A percentile compares a stretch with the other conserved stretches of the same genome.
These are phyloP conservation scores for Hanseniaspora guilliermondii DNA, from an alignment of 805 yeast genomes.

Conservation along the genomic window DNA sequence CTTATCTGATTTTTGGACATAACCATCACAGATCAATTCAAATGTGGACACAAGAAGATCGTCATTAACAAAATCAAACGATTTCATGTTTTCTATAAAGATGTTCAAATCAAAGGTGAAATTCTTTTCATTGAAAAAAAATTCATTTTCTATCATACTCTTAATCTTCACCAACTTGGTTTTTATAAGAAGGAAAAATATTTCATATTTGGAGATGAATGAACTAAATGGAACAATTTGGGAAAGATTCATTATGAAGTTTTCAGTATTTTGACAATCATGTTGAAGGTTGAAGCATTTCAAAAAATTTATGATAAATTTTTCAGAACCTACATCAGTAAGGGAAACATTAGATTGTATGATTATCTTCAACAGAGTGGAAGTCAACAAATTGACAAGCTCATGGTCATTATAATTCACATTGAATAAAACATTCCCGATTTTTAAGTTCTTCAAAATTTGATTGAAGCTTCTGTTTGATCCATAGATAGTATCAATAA, in stretches of 20 bases:
- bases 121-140: conserved; percentile 3
- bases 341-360: not conserved
- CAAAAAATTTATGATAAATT: not conserved
- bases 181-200: not conserved
- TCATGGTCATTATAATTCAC: not conserved
- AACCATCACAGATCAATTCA: conserved; percentile 1
- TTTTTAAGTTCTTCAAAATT: conserved; percentile 1
- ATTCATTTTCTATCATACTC: not conserved
- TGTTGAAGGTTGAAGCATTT: not conserved
- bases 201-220: not conserved
- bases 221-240: not conserved
- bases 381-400: not conserved
- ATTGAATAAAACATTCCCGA: conserved; percentile 2
- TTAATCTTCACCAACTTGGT: not conserved
- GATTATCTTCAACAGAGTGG: not conserved
- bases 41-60: not conserved
- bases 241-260: not conserved
- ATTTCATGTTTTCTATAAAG: conserved; percentile 4
- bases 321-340: conserved; percentile 2
- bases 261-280: not conserved
- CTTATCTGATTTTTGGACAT: not conserved
- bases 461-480: not conserved
- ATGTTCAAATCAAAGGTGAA: not conserved
- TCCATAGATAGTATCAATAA: not conserved
- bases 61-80: not conserved